Evolutionary conservation across 202 grass and related monocot species (phyloP).

Genomic region (Musa balbisiana): DNA sequence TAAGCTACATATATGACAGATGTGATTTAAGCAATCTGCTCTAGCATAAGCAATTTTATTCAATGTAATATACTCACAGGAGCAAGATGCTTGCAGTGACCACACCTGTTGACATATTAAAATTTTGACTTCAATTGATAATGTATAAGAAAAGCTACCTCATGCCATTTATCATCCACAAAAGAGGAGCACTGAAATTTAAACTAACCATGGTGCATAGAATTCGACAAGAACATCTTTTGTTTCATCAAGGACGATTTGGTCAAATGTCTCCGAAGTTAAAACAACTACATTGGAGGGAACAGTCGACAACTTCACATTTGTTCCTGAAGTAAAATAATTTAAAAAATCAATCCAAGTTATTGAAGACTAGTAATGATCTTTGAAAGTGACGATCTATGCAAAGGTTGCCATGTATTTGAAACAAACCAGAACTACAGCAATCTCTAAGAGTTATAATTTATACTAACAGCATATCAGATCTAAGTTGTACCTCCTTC

Average conservation of each 20-base stretch:
- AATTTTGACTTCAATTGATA: conserved; percentile 16
- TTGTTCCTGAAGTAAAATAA: conserved; percentile 47
- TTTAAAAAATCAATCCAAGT: conserved; percentile 2
- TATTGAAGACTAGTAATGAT: background rate
- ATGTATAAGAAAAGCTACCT: background rate
- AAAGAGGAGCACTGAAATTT: background rate
- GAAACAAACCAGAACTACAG: background rate
- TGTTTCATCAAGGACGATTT: conserved; percentile 65
- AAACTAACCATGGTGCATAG: conserved; percentile 87
- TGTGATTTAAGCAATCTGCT: background rate
- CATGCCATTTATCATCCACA: conserved; percentile 1
- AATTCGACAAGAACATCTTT: conserved; percentile 96
- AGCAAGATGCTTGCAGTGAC: conserved; percentile 94
- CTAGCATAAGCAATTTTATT: background rate
- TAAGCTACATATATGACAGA: background rate
- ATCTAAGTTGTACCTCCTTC: conserved; percentile 58
- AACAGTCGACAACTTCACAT: conserved; percentile 53
- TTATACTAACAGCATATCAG: background rate
- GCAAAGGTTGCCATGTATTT: background rate
- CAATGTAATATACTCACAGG: conserved; percentile 55
- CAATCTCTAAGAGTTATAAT: background rate
- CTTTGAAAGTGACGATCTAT: background rate
- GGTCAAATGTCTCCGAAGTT: conserved; percentile 52
- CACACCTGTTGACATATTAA: conserved; percentile 53
- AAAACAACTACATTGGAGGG: conserved; percentile 78